Evolutionary conservation across 192 early-diverging fungal species (phyloP), one percentile per base, ranked within the genome.

Genomic region (Podila clonocystis): DNA sequence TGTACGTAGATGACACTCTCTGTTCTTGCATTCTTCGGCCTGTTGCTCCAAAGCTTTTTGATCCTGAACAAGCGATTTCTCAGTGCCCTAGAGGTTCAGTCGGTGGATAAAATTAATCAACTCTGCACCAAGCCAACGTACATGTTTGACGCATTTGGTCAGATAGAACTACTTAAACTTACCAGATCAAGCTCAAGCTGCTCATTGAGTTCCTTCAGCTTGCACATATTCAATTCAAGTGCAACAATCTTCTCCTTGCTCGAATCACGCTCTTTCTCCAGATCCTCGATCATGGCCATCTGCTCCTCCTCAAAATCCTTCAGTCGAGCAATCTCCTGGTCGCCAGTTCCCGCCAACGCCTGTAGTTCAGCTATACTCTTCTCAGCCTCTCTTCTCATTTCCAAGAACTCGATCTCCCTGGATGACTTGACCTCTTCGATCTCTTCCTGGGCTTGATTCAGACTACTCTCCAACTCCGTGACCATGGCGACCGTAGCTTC

Each of bases 1-100:
- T 50, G 90, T 91, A 65, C 91, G 88, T 1, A 93, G 49, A 67
- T 92, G 89, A 7, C 65, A 69, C 69, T 95, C 93, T 13, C 89
- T 83, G 45, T 90, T 84, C 62, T 87, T 86, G 49, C 86, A 75
- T 19, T 93, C 92, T 63, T 92, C 90, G 12, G 50, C 52, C 13
- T 64, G 38, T 1, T 64, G 12, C 22, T 50, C 69, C 26, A 58
- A 60, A 12, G 85, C 75, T 31, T 71, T 62, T 22, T 74, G 63
- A 11, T 85, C 75, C 48, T 75, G 74, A 19, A 67, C 68, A 34
- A 82, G 52, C n/a, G 36, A 57, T n/a, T 69, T 74, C 26, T 88
- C 85, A 29, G 83, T 73, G 55, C 82, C 70, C 30, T 70, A 64
- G 12, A 85, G 49, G 50, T 82, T 75, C 50, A 65, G 48, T 82